Conservation (phyloP, 2,329 filamentous ascomycete genomes). For the Diaporthe sp. region DNA sequence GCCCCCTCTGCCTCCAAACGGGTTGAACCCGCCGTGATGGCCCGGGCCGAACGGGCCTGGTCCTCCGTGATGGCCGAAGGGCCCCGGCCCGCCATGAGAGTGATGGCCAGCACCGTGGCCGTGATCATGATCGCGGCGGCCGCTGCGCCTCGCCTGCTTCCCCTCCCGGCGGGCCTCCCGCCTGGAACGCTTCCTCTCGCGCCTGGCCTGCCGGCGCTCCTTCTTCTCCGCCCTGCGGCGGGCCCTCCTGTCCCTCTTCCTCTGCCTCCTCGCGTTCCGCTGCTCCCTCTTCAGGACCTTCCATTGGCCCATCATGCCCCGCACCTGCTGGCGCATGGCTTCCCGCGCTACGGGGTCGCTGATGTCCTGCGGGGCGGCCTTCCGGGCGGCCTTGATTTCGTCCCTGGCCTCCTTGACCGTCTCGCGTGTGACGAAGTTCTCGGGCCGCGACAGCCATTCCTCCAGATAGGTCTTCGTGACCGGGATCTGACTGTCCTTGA, state of each 20-base stretch:
- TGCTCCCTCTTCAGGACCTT: conserved; percentile 56
- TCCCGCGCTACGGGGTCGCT: conserved; percentile 46
- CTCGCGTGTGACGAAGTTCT: conserved; percentile 62
- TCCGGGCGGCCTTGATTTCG: conserved; percentile 59
- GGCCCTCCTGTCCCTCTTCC: conserved; percentile 51
- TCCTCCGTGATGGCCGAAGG: conserved; percentile 16
- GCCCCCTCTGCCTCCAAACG: conserved; percentile 2
- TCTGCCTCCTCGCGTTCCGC: conserved; percentile 49
- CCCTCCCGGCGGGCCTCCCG: conserved; percentile 50
- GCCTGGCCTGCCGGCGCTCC: conserved; percentile 50
- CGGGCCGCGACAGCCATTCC: conserved; percentile 64
- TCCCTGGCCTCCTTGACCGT: conserved; percentile 58
- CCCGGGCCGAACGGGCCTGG: conserved; percentile 8
- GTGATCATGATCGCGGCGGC: background rate
- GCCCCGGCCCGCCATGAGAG: background rate
- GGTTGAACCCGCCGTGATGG: conserved; percentile 15
- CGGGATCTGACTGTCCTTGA: conserved; percentile 64
- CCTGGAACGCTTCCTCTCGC: conserved; percentile 49
- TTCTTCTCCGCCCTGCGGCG: conserved; percentile 48
- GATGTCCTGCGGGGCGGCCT: conserved; percentile 34
- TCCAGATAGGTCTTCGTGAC: conserved; percentile 59
- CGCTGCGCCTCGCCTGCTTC: conserved; percentile 40
- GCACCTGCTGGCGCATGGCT: conserved; percentile 60
- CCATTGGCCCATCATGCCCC: conserved; percentile 60
- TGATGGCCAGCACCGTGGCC: conserved; percentile 3